A percentile compares a stretch with the other conserved stretches of the same genome.
Evolutionary conservation across 2,329 filamentous ascomycete genomes (phyloP).

Genomic region (Didymella exigua): DNA sequence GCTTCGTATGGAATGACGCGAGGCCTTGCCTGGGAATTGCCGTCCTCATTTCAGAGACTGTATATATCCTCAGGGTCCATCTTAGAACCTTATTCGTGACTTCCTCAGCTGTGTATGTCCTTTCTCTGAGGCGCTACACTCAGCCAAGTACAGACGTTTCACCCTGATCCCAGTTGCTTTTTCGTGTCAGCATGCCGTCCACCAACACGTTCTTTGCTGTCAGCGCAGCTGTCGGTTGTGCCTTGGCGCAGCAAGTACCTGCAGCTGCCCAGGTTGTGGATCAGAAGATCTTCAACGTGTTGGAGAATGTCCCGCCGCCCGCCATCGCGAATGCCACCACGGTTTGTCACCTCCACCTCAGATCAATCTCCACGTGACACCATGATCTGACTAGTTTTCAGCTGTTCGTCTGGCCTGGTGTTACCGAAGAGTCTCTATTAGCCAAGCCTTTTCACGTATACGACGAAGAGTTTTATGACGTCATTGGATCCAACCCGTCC

Average conservation of each 20-base stretch:
- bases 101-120: not conserved
- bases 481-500: conserved; percentile 30
- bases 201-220: conserved; percentile 13
- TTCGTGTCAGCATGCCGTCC: conserved; percentile 16
- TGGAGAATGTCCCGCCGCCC: conserved; percentile 27
- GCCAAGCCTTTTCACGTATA: conserved; percentile 36
- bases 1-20: conserved; percentile 8
- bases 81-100: conserved; percentile 3
- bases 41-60: conserved; percentile 6
- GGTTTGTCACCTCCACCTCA: conserved; percentile 15
- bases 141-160: conserved; percentile 3
- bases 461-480: conserved; percentile 34
- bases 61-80: conserved; percentile 12
- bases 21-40: conserved; percentile 6
- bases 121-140: not conserved
- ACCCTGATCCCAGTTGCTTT: conserved; percentile 1
- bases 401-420: conserved; percentile 30
- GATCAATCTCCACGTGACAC: not conserved
- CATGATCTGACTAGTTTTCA: conserved; percentile 13
- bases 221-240: conserved; percentile 16
- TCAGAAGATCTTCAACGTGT: conserved; percentile 31
- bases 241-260: conserved; percentile 27
- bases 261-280: conserved; percentile 28
- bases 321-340: conserved; percentile 25
- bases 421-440: conserved; percentile 25